Percentiles rank a stretch among this genome's conserved stretches.
Conservation (phyloP, 192 early-diverging fungal species). For the Backusella tarrabulga region DNA sequence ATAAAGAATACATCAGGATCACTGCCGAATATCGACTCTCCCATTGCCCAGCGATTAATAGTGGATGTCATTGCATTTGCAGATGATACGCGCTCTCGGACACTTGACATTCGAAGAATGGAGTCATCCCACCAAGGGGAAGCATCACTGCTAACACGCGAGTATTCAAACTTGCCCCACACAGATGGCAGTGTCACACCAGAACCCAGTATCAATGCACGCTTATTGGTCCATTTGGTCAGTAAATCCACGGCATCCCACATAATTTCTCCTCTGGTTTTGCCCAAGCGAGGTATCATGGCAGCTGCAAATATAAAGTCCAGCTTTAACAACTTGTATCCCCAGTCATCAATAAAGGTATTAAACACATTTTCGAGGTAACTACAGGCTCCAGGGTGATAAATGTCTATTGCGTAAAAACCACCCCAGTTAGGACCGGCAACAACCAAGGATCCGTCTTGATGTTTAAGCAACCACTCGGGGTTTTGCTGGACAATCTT, state of each 20-base stretch:
- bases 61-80: constrained; percentile 48
- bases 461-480: constrained; percentile 40
- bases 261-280: constrained; percentile 50
- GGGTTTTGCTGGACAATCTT: constrained; percentile 39
- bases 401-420: constrained; percentile 44
- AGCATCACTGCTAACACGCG: constrained; percentile 53
- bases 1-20: constrained; percentile 54
- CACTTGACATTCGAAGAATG: constrained; percentile 42
- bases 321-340: constrained; percentile 44
- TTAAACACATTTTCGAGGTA: constrained; percentile 45
- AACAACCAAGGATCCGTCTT: constrained; percentile 5
- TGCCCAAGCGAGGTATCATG: constrained; percentile 39
- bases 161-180: constrained; percentile 42
- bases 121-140: constrained; percentile 47
- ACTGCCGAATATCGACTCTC: constrained; percentile 40
- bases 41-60: constrained; percentile 44
- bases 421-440: constrained; percentile 42
- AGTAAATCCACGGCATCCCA: constrained; percentile 47
- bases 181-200: constrained; percentile 43
- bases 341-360: constrained; percentile 40
- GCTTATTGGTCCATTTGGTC: constrained; percentile 29
- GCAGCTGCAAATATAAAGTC: constrained; percentile 52
- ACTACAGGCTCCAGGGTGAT: constrained; percentile 37
- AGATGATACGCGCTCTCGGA: constrained; percentile 47
- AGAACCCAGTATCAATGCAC: constrained; percentile 41